phyloP scores from a whole-genome alignment of 1,284 basidiomycete genomes.

The Ceratobasidium sp. region DNA sequence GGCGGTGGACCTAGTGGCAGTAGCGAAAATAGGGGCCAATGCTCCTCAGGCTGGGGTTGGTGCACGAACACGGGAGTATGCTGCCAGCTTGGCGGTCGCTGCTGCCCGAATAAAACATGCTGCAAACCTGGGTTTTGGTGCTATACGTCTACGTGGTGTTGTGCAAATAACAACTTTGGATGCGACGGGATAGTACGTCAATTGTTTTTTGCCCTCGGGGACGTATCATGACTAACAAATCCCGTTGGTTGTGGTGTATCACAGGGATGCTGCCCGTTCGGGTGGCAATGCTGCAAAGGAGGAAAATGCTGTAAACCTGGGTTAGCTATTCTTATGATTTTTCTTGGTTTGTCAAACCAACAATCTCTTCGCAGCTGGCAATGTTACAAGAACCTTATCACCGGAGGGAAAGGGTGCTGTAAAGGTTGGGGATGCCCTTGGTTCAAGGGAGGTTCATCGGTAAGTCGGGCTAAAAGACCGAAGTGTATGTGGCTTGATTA shows the following conservation, averaged over 20 bases:
- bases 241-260: background rate
- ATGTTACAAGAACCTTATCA: background rate
- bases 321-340: background rate
- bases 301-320: constrained; percentile 13
- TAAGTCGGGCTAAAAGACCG: background rate
- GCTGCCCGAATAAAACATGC: background rate
- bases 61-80: constrained; percentile 5
- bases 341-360: background rate
- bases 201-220: background rate
- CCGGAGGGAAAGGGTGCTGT: background rate
- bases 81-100: constrained; percentile 3
- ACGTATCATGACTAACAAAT: too few species aligned
- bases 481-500: background rate
- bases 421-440: background rate
- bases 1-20: background rate
- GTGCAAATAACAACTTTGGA: background rate
- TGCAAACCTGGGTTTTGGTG: constrained; percentile 9
- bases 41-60: background rate
- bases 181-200: background rate
- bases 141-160: background rate
- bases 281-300: background rate
- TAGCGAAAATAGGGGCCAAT: background rate
- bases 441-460: background rate
- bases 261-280: constrained; percentile 8
- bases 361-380: background rate